Percentiles rank a stretch among this genome's conserved stretches.
These are phyloP conservation scores for Tricharina praecox DNA, from an alignment of 495 filamentous ascomycete genomes.

Conservation along the genomic window DNA sequence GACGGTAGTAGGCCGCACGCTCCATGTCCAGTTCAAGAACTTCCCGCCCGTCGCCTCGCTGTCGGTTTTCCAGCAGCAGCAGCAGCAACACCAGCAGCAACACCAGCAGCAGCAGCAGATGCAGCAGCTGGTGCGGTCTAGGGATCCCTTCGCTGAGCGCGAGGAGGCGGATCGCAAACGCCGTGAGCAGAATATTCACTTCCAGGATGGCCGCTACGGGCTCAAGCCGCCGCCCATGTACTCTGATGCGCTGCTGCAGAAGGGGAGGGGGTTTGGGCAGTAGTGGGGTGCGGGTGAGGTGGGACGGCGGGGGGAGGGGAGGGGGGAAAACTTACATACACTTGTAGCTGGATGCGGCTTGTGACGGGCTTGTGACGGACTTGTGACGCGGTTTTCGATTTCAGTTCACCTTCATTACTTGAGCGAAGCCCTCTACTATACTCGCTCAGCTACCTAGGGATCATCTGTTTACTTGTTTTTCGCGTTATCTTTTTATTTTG, in stretches of 20 bases:
- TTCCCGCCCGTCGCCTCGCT: conserved; percentile 24
- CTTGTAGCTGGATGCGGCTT: no score
- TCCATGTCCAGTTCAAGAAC: conserved; percentile 57
- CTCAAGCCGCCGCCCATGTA: conserved; percentile 24
- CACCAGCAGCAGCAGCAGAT: neutral
- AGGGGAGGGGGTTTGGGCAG: conserved; percentile 14
- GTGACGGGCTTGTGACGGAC: no score
- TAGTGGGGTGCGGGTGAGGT: neutral
- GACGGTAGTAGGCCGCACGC: conserved; percentile 36
- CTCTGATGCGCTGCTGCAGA: conserved; percentile 24
- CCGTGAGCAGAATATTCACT: conserved; percentile 19
- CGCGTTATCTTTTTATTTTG: no score
- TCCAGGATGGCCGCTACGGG: conserved; percentile 25
- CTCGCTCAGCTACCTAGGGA: no score
- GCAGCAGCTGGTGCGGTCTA: neutral
- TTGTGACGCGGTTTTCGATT: no score
- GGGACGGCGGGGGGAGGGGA: no score
- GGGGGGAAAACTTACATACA: no score
- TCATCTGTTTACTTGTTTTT: no score
- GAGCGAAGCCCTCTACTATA: no score
- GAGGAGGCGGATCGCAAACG: conserved; percentile 26
- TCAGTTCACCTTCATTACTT: no score
- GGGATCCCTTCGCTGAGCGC: conserved; percentile 15
- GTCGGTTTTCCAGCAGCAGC: no score
- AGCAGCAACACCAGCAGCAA: no score